Percentiles rank a stretch among this genome's conserved stretches.
phyloP scores from a whole-genome alignment of 495 filamentous ascomycete species.

The Xylaria bambusicola region DNA sequence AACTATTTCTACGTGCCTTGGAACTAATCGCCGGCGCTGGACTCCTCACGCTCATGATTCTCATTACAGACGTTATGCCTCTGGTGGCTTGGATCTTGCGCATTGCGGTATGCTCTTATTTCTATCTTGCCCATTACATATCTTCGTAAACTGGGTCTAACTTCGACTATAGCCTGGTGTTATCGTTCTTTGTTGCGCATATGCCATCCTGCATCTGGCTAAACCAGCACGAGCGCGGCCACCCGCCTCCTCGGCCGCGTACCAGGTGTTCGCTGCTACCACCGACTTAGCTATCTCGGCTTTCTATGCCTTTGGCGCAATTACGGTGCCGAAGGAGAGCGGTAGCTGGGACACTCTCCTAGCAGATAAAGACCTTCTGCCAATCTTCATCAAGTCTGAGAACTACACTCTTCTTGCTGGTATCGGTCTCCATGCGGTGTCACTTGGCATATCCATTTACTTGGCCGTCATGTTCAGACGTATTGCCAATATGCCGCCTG shows the following conservation, averaged over 20 bases:
- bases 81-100: constrained; percentile 73
- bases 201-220: constrained; percentile 75
- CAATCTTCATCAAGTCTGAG: constrained; percentile 59
- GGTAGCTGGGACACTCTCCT: constrained; percentile 66
- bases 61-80: constrained; percentile 63
- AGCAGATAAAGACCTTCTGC: constrained; percentile 43
- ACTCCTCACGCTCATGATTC: constrained; percentile 69
- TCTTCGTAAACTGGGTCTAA: not conserved
- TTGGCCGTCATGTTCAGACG: constrained; percentile 75
- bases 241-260: constrained; percentile 76
- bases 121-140: not conserved
- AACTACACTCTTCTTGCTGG: constrained; percentile 64
- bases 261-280: constrained; percentile 76
- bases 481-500: constrained; percentile 77
- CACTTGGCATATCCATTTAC: constrained; percentile 67
- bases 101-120: constrained; percentile 59
- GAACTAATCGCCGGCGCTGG: constrained; percentile 69
- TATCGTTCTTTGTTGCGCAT: constrained; percentile 67
- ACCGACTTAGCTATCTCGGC: constrained; percentile 73
- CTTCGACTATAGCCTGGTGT: constrained; percentile 58
- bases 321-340: constrained; percentile 57
- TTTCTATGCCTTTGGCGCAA: constrained; percentile 72
- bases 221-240: constrained; percentile 67
- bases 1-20: constrained; percentile 64
- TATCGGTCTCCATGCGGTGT: constrained; percentile 68